Percentiles rank a stretch among this genome's conserved stretches.
phyloP scores from a whole-genome alignment of 306 rosid genomes.

The Fragaria ananassa region DNA sequence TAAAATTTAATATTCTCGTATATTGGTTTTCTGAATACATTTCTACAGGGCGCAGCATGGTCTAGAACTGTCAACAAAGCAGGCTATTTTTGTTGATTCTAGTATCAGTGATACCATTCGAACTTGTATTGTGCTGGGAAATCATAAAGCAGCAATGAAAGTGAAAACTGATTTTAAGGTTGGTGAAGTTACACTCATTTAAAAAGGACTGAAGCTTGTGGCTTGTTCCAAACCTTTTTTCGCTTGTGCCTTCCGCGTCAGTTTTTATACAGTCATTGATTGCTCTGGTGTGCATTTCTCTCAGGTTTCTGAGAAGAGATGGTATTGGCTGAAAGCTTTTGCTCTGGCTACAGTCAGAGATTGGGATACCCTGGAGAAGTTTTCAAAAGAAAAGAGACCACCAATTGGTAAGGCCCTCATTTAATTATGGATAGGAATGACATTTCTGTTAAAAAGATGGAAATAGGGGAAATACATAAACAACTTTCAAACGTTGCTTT shows the following conservation, averaged over 20 bases:
- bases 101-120: conserved; percentile 95
- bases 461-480: not conserved
- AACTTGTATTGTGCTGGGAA: conserved; percentile 96
- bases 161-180: conserved; percentile 98
- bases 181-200: conserved; percentile 25
- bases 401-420: conserved; percentile 59
- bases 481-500: not conserved
- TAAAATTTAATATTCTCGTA: not conserved
- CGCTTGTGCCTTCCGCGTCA: not conserved
- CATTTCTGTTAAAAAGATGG: not conserved
- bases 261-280: conserved; percentile 18
- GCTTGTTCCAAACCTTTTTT: not conserved
- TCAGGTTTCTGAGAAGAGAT: conserved; percentile 97
- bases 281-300: conserved; percentile 13
- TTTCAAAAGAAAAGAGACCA: conserved; percentile 90
- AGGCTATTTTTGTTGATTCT: conserved; percentile 95
- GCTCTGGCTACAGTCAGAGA: conserved; percentile 95
- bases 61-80: conserved; percentile 87
- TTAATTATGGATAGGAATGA: conserved; percentile 1
- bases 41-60: conserved; percentile 80
- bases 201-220: not conserved
- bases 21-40: not conserved
- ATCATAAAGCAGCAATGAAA: conserved; percentile 83
- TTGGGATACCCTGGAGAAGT: conserved; percentile 85
- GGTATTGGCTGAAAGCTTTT: conserved; percentile 99